These are phyloP conservation scores for Fraxinus pennsylvanica DNA, from an alignment of 257 asterid species.

Conservation along the genomic window DNA sequence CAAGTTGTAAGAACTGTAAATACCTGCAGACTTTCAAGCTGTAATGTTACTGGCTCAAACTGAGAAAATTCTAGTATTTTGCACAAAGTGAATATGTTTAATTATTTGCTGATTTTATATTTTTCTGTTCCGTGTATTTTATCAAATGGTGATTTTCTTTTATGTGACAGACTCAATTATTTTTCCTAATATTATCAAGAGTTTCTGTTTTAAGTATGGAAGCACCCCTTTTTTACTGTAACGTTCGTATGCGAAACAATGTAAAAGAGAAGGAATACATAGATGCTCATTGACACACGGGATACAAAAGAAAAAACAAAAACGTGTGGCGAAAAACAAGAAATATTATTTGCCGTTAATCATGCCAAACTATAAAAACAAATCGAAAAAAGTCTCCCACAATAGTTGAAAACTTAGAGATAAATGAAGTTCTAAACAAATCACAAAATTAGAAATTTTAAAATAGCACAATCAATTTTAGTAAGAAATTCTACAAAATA, in stretches of 20 bases:
- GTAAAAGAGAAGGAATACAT: background rate
- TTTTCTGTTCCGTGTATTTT: background rate
- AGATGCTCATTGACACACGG: background rate
- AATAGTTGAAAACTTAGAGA: background rate
- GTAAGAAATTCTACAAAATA: background rate
- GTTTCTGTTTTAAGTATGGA: background rate
- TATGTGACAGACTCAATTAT: background rate
- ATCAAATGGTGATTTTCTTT: background rate
- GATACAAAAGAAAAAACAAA: background rate
- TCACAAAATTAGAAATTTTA: background rate
- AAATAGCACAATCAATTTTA: background rate
- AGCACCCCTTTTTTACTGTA: background rate
- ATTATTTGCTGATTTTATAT: background rate
- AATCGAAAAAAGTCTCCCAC: background rate
- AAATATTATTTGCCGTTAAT: background rate
- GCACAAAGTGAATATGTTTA: background rate
- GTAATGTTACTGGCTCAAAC: slow-evolving; percentile 5
- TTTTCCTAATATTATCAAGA: background rate
- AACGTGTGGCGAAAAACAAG: background rate
- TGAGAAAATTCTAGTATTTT: slow-evolving; percentile 5
- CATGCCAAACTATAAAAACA: background rate
- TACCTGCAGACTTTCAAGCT: background rate
- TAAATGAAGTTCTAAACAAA: background rate
- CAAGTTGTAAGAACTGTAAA: background rate
- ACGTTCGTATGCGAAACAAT: slow-evolving; percentile 2